phyloP scores from a whole-genome alignment of 352 stramenopile species.

The Pythium graminicola region DNA sequence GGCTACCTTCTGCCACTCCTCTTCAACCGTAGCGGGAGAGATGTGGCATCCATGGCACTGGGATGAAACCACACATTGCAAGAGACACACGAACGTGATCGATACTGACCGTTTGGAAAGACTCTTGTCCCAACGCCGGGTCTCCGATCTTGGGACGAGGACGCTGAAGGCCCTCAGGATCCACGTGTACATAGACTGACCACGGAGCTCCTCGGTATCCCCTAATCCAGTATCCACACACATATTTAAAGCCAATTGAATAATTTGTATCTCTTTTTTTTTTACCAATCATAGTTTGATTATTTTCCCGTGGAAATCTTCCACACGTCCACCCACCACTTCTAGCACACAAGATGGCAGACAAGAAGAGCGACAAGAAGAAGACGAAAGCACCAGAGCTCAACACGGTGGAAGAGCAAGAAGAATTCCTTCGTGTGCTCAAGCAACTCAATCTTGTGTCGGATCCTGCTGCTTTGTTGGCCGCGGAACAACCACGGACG shows the following conservation, averaged over 20 bases:
- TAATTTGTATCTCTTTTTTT: background rate
- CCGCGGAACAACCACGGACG: constrained; percentile 1
- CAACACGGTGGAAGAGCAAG: constrained; percentile 44
- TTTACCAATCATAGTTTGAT: background rate
- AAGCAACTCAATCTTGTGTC: constrained; percentile 51
- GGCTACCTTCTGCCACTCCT: no score
- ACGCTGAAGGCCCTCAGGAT: background rate
- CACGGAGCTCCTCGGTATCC: background rate
- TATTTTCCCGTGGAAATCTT: background rate
- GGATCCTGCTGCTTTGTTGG: constrained; percentile 14
- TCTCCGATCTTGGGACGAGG: no score
- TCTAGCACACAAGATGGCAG: background rate
- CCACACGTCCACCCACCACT: background rate
- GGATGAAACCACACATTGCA: no score
- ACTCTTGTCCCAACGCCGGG: no score
- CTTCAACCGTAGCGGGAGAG: no score
- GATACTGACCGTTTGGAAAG: no score
- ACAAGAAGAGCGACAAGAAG: constrained; percentile 8
- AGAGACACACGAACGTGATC: no score
- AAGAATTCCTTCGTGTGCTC: constrained; percentile 58
- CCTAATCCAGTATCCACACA: background rate
- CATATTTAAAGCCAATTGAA: background rate
- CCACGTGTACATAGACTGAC: background rate
- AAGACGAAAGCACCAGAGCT: constrained; percentile 9
- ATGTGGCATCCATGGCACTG: no score